A percentile compares a stretch with the other conserved stretches of the same genome.
These are phyloP conservation scores for Magnaporthales sp. DNA, from an alignment of 2,329 filamentous ascomycete species.

Conservation along the genomic window DNA sequence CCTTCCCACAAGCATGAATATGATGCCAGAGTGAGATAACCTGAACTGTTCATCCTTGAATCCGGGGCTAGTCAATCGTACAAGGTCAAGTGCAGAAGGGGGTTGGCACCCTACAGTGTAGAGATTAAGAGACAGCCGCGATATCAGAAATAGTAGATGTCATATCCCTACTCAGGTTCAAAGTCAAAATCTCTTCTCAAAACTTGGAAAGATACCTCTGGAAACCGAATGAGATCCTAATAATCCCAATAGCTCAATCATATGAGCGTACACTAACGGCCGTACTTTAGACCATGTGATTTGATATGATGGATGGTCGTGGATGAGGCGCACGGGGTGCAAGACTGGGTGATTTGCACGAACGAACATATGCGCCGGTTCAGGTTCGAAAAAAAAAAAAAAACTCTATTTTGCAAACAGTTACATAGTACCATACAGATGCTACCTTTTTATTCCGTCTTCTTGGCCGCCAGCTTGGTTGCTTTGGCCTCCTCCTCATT, in stretches of 20 bases:
- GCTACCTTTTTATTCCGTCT: slow-evolving; percentile 9
- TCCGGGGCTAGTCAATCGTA: background rate
- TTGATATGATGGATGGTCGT: background rate
- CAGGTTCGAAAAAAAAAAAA: background rate
- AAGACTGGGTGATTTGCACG: background rate
- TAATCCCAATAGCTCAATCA: background rate
- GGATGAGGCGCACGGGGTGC: background rate
- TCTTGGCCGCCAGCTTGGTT: slow-evolving; percentile 34
- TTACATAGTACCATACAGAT: slow-evolving; percentile 1
- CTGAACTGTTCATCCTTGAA: background rate
- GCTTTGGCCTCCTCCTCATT: slow-evolving; percentile 48
- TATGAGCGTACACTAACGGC: background rate
- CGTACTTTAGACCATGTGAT: background rate
- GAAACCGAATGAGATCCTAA: background rate
- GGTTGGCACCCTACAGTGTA: background rate
- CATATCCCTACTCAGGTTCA: background rate
- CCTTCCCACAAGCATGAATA: background rate
- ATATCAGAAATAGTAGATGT: background rate
- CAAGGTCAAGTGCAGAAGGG: background rate
- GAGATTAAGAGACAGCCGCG: background rate
- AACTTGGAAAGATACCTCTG: background rate
- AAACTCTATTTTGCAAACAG: background rate
- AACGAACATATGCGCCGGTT: background rate
- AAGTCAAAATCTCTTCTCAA: background rate
- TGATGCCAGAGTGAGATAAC: background rate